A percentile compares a stretch with the other conserved stretches of the same genome.
Conservation (phyloP, 2,329 filamentous ascomycete species). For the Sporothrix protearum region DNA sequence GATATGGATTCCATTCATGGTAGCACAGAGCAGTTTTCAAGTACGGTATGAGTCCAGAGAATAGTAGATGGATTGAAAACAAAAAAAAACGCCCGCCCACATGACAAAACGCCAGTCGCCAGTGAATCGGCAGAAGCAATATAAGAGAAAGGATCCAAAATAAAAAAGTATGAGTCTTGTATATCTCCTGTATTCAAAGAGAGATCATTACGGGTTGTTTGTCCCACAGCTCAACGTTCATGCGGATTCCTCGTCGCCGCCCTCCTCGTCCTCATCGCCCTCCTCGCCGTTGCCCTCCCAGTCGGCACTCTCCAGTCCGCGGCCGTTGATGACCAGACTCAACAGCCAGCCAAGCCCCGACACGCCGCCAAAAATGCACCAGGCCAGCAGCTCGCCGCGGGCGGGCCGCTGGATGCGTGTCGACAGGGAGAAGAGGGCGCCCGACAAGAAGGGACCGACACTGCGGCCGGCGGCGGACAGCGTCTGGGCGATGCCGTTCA, state of each 20-base stretch:
- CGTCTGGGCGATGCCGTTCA: constrained; percentile 92
- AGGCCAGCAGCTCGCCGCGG: constrained; percentile 73
- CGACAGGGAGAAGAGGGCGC: constrained; percentile 77
- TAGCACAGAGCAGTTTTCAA: not conserved
- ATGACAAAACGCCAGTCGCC: not conserved
- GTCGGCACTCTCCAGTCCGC: constrained; percentile 58
- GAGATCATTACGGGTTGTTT: not conserved
- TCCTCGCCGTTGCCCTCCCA: constrained; percentile 42
- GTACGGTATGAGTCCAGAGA: not conserved
- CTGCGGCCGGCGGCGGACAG: constrained; percentile 87
- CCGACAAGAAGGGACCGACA: constrained; percentile 82
- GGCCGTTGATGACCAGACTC: constrained; percentile 71
- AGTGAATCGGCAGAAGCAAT: not conserved
- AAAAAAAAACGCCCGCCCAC: not conserved
- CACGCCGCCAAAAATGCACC: constrained; percentile 82
- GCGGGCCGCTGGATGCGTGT: constrained; percentile 65
- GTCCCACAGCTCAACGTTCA: not conserved
- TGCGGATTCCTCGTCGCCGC: constrained; percentile 31
- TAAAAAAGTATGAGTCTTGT: not conserved
- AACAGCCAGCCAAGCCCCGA: constrained; percentile 75
- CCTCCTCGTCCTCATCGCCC: constrained; percentile 33
- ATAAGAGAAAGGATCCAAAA: not conserved
- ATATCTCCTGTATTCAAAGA: not conserved
- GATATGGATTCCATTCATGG: not conserved
- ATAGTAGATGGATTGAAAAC: not conserved